These are phyloP conservation scores for Vitis rupestris DNA, from an alignment of 164 flowering plant species.

Conservation along the genomic window DNA sequence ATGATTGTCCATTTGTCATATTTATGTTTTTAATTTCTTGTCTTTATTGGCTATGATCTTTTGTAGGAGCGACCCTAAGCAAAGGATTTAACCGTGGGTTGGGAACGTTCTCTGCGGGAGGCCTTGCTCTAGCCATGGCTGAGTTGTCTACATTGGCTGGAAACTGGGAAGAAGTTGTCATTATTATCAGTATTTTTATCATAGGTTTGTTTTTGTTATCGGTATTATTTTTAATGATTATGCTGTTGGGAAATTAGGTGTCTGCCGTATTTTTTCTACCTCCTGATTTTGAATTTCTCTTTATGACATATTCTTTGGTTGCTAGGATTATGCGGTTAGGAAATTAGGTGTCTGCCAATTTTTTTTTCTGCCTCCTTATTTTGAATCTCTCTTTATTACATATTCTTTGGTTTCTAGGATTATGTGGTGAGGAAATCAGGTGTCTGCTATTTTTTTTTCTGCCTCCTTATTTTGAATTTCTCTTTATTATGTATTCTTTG, in stretches of 20 bases:
- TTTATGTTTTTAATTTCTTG: background rate
- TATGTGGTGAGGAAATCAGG: too few species aligned
- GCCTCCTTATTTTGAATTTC: background rate
- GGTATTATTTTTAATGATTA: background rate
- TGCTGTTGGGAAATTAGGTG: background rate
- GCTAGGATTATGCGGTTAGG: background rate
- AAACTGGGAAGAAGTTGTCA: constrained; percentile 37
- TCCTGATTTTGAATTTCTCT: background rate
- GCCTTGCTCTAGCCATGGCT: constrained; percentile 58
- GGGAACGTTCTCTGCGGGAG: constrained; percentile 75
- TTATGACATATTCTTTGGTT: background rate
- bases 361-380: too few species aligned
- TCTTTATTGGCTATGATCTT: background rate
- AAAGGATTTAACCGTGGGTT: constrained; percentile 67
- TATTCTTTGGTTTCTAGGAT: too few species aligned
- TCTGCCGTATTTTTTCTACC: background rate
- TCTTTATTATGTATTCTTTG: constrained; percentile 8
- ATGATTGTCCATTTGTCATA: background rate
- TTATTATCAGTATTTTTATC: constrained; percentile 47
- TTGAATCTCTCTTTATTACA: too few species aligned
- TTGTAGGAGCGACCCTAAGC: constrained; percentile 65
- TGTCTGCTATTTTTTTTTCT: background rate
- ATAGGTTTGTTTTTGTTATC: constrained; percentile 31
- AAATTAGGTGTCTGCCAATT: too few species aligned
- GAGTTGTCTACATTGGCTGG: constrained; percentile 50